Evolutionary conservation across 73 alveolate genomes (phyloP).

Genomic region (Breviolum minutum): DNA sequence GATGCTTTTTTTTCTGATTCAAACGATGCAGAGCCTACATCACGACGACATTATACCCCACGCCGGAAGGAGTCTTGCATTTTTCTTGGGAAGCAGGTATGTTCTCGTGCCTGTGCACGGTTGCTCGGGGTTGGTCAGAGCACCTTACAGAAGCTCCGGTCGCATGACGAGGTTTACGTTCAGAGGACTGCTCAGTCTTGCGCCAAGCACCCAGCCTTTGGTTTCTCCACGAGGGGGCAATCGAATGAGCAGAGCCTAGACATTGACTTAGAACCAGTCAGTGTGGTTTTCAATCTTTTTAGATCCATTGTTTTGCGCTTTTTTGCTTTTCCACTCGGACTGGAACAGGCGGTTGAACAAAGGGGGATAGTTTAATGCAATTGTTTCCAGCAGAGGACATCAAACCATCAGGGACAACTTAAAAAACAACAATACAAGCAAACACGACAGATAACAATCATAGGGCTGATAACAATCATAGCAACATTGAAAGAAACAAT

Average conservation of each 20-base stretch:
- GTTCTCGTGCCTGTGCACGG: not conserved
- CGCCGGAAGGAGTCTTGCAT: not conserved
- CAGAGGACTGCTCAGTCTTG: not conserved
- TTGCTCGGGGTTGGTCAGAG: not conserved
- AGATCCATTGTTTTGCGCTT: no score
- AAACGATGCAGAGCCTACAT: not conserved
- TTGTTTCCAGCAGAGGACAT: no score
- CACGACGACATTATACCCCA: not conserved
- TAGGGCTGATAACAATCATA: no score
- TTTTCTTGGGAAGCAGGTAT: not conserved
- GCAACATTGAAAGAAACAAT: no score
- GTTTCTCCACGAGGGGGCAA: not conserved
- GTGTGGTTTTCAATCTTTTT: no score
- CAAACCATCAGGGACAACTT: no score
- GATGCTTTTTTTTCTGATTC: not conserved
- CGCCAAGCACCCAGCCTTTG: conserved; percentile 2
- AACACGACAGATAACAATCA: no score
- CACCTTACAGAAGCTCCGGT: not conserved
- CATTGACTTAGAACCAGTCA: no score
- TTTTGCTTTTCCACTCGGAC: no score
- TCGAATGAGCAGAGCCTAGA: not conserved
- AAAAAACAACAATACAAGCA: no score
- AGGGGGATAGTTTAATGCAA: no score
- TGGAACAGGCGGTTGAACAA: no score
- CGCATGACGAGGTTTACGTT: not conserved